Percentiles rank a stretch among this genome's conserved stretches.
Evolutionary conservation across 208 protist species (phyloP).

Genomic region (Wallacemonas sp.): DNA sequence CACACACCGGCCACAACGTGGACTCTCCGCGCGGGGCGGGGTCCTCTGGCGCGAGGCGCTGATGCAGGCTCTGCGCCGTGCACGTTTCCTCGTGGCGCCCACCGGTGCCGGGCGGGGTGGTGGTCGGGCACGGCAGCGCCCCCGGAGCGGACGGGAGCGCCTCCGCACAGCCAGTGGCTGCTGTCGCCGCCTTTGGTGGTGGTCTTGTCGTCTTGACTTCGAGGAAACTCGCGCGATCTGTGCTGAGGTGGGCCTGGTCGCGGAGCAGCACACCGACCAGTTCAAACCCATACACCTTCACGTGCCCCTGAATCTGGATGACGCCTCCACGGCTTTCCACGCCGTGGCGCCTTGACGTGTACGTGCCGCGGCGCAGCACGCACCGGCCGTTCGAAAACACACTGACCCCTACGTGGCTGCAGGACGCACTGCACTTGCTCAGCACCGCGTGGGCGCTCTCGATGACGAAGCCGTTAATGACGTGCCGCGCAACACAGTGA

Average conservation of each 20-base stretch:
- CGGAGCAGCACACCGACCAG: slow-evolving; percentile 61
- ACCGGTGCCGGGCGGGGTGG: background rate
- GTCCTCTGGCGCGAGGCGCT: background rate
- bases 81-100: background rate
- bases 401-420: slow-evolving; percentile 58
- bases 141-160: too few species aligned
- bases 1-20: slow-evolving; percentile 43
- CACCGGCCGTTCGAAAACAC: slow-evolving; percentile 62
- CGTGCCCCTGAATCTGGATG: slow-evolving; percentile 56
- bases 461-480: slow-evolving; percentile 70
- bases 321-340: slow-evolving; percentile 54
- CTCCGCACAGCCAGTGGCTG: too few species aligned
- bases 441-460: slow-evolving; percentile 52
- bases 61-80: background rate
- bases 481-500: slow-evolving; percentile 52
- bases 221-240: slow-evolving; percentile 37
- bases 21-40: background rate
- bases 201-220: slow-evolving; percentile 34
- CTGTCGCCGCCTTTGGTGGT: background rate
- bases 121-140: background rate
- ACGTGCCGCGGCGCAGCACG: slow-evolving; percentile 46
- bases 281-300: slow-evolving; percentile 63
- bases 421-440: slow-evolving; percentile 51
- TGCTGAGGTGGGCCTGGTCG: slow-evolving; percentile 35
- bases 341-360: slow-evolving; percentile 54